Evolutionary conservation across 1,139 yeast genomes (phyloP).

Genomic region (Scheffersomyces titani): DNA sequence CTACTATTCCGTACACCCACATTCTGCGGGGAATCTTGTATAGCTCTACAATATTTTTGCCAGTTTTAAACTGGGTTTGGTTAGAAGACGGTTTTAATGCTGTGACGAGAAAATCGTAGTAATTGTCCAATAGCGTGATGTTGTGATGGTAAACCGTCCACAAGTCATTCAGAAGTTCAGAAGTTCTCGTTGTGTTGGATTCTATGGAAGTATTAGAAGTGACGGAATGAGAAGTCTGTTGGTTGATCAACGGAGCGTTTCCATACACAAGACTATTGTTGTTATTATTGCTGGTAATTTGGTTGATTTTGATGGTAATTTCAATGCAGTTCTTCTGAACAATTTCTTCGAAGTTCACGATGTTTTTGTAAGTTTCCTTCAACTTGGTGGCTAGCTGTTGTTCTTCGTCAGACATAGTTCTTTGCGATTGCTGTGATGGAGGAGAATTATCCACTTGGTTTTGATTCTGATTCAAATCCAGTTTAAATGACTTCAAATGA

Average conservation of each 20-base stretch:
- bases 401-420: slow-evolving; percentile 62
- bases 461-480: slow-evolving; percentile 7
- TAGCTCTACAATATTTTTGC: slow-evolving; percentile 70
- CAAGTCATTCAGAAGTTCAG: slow-evolving; percentile 60
- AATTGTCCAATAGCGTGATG: slow-evolving; percentile 63
- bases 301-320: slow-evolving; percentile 51
- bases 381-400: slow-evolving; percentile 69
- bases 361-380: slow-evolving; percentile 72
- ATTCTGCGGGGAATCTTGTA: slow-evolving; percentile 75
- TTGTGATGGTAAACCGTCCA: slow-evolving; percentile 75
- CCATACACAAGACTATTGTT: slow-evolving; percentile 18
- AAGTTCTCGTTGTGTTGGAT: slow-evolving; percentile 29
- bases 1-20: slow-evolving; percentile 85
- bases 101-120: slow-evolving; percentile 68
- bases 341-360: slow-evolving; percentile 66
- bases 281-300: slow-evolving; percentile 32
- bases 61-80: slow-evolving; percentile 60
- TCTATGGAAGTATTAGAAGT: slow-evolving; percentile 18
- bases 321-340: slow-evolving; percentile 69
- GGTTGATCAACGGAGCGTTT: slow-evolving; percentile 18
- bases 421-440: slow-evolving; percentile 16
- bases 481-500: background rate
- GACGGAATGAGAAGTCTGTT: slow-evolving; percentile 15
- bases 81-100: slow-evolving; percentile 64
- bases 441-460: slow-evolving; percentile 3